These are phyloP conservation scores for Aspergillus terreus DNA, from an alignment of 2,329 filamentous ascomycete species.

Conservation along the genomic window DNA sequence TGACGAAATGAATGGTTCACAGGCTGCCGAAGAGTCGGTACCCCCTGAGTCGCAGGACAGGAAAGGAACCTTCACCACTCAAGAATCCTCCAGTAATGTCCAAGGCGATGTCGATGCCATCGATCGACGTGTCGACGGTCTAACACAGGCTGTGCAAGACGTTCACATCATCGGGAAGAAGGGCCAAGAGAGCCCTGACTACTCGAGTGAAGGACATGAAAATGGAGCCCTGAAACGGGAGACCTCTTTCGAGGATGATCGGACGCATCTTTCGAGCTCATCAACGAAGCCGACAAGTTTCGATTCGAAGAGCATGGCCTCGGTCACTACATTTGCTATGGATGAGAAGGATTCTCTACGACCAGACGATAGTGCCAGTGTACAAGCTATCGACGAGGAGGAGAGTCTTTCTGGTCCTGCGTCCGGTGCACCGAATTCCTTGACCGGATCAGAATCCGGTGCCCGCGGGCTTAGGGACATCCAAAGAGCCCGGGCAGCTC, in stretches of 20 bases:
- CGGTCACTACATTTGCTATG: constrained; percentile 89
- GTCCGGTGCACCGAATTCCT: constrained; percentile 70
- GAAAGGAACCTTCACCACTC: constrained; percentile 14
- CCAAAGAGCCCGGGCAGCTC: constrained; percentile 25
- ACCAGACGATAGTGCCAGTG: constrained; percentile 92
- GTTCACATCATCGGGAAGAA: constrained; percentile 29
- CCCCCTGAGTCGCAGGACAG: constrained; percentile 18
- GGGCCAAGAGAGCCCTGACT: constrained; percentile 21
- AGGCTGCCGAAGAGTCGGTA: constrained; percentile 15
- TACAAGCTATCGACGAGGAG: constrained; percentile 87
- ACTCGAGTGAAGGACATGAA: constrained; percentile 25
- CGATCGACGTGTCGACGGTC: constrained; percentile 25
- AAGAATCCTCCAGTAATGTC: constrained; percentile 15
- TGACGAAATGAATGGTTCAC: constrained; percentile 24
- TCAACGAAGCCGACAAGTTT: constrained; percentile 83
- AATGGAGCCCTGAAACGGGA: constrained; percentile 33
- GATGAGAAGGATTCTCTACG: constrained; percentile 95
- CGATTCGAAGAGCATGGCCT: constrained; percentile 91
- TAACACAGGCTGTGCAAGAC: constrained; percentile 31
- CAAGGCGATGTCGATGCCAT: constrained; percentile 14
- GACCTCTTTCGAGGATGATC: constrained; percentile 43
- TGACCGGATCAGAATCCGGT: constrained; percentile 77
- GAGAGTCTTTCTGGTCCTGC: constrained; percentile 75
- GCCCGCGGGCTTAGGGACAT: constrained; percentile 31
- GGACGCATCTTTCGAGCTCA: constrained; percentile 52